phyloP scores from a whole-genome alignment of 805 yeast species.

The Yarrowia osloensis region DNA sequence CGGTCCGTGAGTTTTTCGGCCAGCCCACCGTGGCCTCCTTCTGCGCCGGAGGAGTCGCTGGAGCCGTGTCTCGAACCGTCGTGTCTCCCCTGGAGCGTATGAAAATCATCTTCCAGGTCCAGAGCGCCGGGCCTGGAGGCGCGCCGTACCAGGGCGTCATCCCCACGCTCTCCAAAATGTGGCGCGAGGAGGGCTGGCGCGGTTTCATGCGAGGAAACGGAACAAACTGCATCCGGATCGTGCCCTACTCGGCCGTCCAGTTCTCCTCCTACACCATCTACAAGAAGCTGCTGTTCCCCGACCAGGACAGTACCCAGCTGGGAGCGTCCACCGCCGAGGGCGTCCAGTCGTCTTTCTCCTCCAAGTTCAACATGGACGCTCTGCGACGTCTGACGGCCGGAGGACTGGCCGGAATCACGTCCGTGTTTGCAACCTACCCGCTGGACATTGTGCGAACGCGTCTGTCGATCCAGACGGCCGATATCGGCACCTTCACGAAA shows the following conservation, averaged over 20 bases:
- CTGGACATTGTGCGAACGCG: slow-evolving; percentile 89
- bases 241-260: slow-evolving; percentile 95
- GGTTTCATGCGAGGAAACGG: slow-evolving; percentile 92
- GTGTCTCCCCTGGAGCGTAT: slow-evolving; percentile 96
- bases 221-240: slow-evolving; percentile 81
- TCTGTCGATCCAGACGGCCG: slow-evolving; percentile 85
- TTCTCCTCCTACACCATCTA: slow-evolving; percentile 73
- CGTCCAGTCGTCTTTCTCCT: slow-evolving; percentile 2
- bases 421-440: slow-evolving; percentile 87
- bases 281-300: slow-evolving; percentile 49
- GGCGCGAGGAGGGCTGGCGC: slow-evolving; percentile 85
- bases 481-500: slow-evolving; percentile 38
- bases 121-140: slow-evolving; percentile 56
- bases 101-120: slow-evolving; percentile 87
- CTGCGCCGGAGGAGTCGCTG: slow-evolving; percentile 94
- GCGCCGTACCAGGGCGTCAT: slow-evolving; percentile 64
- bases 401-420: slow-evolving; percentile 73
- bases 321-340: slow-evolving; percentile 31
- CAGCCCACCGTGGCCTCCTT: slow-evolving; percentile 65
- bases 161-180: slow-evolving; percentile 73
- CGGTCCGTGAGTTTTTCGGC: slow-evolving; percentile 27
- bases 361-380: slow-evolving; percentile 45
- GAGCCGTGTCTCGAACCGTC: slow-evolving; percentile 89
- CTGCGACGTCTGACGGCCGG: slow-evolving; percentile 72
- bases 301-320: slow-evolving; percentile 39